Evolutionary conservation across 495 filamentous ascomycete species (phyloP).

Genomic region (Parachaetomium inaequale): DNA sequence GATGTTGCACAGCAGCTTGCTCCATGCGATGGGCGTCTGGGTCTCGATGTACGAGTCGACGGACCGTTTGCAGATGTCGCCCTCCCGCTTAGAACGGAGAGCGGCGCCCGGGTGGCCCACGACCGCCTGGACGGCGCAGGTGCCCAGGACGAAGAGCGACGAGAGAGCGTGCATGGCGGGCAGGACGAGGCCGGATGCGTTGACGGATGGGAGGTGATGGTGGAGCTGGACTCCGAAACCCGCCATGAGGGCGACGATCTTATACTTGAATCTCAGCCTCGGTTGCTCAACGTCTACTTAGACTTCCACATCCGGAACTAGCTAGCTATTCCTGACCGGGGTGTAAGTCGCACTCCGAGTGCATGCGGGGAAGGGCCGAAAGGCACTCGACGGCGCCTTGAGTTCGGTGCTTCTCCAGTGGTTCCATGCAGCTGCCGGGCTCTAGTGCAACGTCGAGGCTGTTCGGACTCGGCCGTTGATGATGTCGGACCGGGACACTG

Average conservation of each 20-base stretch:
- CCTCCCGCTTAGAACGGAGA: slow-evolving; percentile 33
- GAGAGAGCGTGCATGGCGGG: slow-evolving; percentile 45
- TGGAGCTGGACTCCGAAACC: slow-evolving; percentile 13
- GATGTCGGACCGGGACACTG: no score
- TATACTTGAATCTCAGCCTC: slow-evolving; percentile 13
- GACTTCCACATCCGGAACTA: slow-evolving; percentile 3
- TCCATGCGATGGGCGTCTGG: slow-evolving; percentile 51
- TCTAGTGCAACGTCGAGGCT: neutral
- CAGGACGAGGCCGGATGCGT: slow-evolving; percentile 34
- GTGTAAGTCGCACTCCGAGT: neutral
- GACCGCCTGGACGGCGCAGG: slow-evolving; percentile 45
- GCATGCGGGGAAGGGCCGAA: slow-evolving; percentile 19
- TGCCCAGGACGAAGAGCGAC: slow-evolving; percentile 46
- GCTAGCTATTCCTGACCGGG: neutral
- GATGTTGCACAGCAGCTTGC: slow-evolving; percentile 58
- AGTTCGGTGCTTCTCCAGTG: slow-evolving; percentile 13
- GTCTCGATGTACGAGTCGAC: slow-evolving; percentile 54
- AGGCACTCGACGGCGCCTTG: neutral
- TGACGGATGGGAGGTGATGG: slow-evolving; percentile 19
- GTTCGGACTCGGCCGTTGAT: neutral
- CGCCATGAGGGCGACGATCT: slow-evolving; percentile 27
- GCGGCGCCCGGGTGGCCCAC: slow-evolving; percentile 39
- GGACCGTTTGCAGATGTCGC: slow-evolving; percentile 40
- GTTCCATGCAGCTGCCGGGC: slow-evolving; percentile 3
- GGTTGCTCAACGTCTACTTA: neutral